Percentiles rank a stretch among this genome's conserved stretches.
Evolutionary conservation across 805 yeast genomes (phyloP).

Genomic region (Helenozyma baotianmanensis): DNA sequence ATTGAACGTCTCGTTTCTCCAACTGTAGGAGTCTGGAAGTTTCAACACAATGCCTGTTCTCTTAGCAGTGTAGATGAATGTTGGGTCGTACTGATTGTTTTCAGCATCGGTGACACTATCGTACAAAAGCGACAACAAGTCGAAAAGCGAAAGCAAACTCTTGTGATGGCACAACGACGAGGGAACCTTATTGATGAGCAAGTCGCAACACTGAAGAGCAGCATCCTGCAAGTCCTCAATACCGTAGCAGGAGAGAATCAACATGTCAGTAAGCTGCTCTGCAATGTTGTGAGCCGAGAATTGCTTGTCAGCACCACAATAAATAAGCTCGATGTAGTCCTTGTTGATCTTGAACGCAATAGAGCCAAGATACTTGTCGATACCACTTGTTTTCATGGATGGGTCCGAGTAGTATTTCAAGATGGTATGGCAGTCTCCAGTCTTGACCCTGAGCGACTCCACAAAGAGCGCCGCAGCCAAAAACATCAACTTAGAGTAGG

Average conservation of each 20-base stretch:
- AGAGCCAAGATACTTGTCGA: conserved; percentile 63
- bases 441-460: conserved; percentile 71
- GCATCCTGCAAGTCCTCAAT: conserved; percentile 68
- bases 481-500: conserved; percentile 81
- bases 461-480: conserved; percentile 75
- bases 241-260: conserved; percentile 75
- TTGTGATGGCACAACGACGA: conserved; percentile 71
- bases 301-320: conserved; percentile 47
- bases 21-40: conserved; percentile 69
- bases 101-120: conserved; percentile 82
- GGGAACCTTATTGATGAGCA: conserved; percentile 63
- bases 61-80: conserved; percentile 51
- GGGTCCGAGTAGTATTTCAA: conserved; percentile 84
- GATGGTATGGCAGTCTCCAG: conserved; percentile 78
- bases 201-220: conserved; percentile 73
- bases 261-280: conserved; percentile 60
- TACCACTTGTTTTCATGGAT: conserved; percentile 60
- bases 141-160: conserved; percentile 75
- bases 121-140: conserved; percentile 70
- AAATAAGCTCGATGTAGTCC: conserved; percentile 50
- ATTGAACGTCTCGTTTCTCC: conserved; percentile 68
- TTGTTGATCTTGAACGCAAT: conserved; percentile 58
- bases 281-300: conserved; percentile 58
- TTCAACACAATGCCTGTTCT: conserved; percentile 46
- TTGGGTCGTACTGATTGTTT: conserved; percentile 79